Evolutionary conservation across 2,329 filamentous ascomycete species (phyloP), one percentile per base, ranked within the genome.

Genomic region (Claviceps monticola): DNA sequence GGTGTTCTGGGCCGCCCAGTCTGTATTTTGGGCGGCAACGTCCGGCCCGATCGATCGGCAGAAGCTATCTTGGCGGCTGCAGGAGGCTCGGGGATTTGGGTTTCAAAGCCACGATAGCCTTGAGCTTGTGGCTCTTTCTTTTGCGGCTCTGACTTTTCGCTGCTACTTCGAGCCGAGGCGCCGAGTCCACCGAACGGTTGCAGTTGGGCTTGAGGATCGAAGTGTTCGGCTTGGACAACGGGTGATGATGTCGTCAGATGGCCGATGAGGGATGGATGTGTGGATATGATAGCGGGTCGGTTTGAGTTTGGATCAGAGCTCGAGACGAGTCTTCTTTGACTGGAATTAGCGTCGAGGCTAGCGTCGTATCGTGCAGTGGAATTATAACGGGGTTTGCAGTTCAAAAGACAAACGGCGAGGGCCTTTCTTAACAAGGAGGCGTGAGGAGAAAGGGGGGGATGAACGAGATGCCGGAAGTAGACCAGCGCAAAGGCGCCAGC

Each of bases 171-270:
- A 29, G 36, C 71, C 61, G 82, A 86, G 61, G 81, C 79, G 23
- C 16, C 9, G 16, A 17, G 13, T 14, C 11, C 47, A 21, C 14
- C 23, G 23, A 70, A 71, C 51, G 66, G 68, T 58, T 65, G 71
- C 54, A 56, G 52, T 41, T 57, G 55, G 37, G 55, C 50, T 41
- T 57, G 56, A 21, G 61, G 54, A 42, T 62, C 58, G 37, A 75
- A 61, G 56, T 76, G 75, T 23, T 70, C 71, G 48, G 78, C 75
- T 60, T 83, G 80, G 49, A 86, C 75, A 53, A 84, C 67, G 36
- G 84, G 80, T 21, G 83, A 86, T 34, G 83, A 84, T 37, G 80
- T 79, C 48, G 83, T 86, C 54, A 84, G 71, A 64, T 84, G 80
- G 56, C 80, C 81, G 60, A 78, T 74, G 59, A 85, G 82, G 37